Base-by-base conservation (phyloP, 192 early-diverging fungal species). In the Chytriomyces sp. region DNA sequence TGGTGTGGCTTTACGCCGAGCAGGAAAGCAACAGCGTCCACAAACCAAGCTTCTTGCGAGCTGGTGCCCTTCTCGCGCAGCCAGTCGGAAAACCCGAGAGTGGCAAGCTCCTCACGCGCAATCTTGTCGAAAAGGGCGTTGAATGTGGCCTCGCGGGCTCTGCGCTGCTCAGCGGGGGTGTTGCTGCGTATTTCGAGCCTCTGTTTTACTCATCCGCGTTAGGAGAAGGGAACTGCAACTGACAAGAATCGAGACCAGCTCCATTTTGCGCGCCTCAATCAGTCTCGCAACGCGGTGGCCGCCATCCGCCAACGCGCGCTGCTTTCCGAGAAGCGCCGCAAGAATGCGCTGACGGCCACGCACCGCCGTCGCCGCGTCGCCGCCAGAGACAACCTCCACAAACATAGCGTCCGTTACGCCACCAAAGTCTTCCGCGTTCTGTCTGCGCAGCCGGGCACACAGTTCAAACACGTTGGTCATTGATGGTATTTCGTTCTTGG, bases 331-430 rank as follows among this genome's bases (percentile, higher is more conserved):
- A 5, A 64, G 28, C 39, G 63, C 33, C 2, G 63, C 39, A 17
- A 64, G 63, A 28, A 64, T 64, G 36, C 63, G 63, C 4, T 64
- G 63, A 5, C 63, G 39, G 17, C 44, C 44, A 12, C 44, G 44
- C 12, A 49, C 2, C 28, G 25, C 31, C 56, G 25, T 28, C 25
- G 25, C 31, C 12, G 25, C 25, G 39, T 39, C 37, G 6, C 63
- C 63, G 1, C 63, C 63, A 32, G 59, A 60, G 25, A 32, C 63
- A 12, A 64, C 40, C 22, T 39, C 40, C 12, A 44, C 17, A 64
- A 64, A 64, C 63, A 30, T 39, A 4, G 39, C 63, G 39, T 64
- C 63, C n/a, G 39, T 44, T 0, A 64, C 63, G 37, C n/a, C 63
- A 17, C 22, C 12, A 3, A 64, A 64, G n/a, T n/a, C n/a, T 2